Base-by-base conservation (phyloP, 768 basidiomycete genomes). In the Serendipita sp. region DNA sequence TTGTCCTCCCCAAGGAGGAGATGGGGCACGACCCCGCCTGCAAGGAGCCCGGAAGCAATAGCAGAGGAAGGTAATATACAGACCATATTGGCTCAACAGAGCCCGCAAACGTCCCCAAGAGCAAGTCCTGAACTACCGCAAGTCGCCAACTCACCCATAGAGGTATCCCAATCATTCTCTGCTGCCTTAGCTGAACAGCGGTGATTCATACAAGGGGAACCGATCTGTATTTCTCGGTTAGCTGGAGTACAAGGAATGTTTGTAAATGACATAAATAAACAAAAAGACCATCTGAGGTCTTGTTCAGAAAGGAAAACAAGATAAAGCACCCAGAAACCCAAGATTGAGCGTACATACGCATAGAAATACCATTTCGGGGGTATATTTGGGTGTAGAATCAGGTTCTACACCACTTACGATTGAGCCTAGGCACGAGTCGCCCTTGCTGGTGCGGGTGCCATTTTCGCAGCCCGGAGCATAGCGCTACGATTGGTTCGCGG, bases 401-500 rank as follows among this genome's bases (percentile, higher is more conserved):
- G 2, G 30, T 51, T n/a, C 18, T 51, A 51, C 30, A 13, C 8
- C 48, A 7, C 8, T 51, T 51, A 8, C 8, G 1, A 51, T 18
- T n/a, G 8, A n/a, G 28, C 37, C 56, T 41, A 60, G 8, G 56
- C 56, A 1, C 56, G 56, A 28, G 56, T 60, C 10, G 56, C 30
- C 35, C 32, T 60, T n/a, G 56, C 28, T 34, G 18, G 30, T 30
- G 56, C 34, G 16, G 56, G 28, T n/a, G 18, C 34, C 56, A 60
- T 60, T 35, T 60, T 60, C 32, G 56, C 56, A 11, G 56, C 56
- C 15, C 67, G 67, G 64, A 91, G 74, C 13, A 86, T 78, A 1
- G 89, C 86, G 2, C 89, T 88, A 35, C 83, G 82, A 1, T 86
- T 86, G 84, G 90, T 83, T 46, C 86, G 77, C 1, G 89, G 89